Evolutionary conservation across 352 stramenopile genomes (phyloP).

Genomic region (Globisporangium apiculatum): DNA sequence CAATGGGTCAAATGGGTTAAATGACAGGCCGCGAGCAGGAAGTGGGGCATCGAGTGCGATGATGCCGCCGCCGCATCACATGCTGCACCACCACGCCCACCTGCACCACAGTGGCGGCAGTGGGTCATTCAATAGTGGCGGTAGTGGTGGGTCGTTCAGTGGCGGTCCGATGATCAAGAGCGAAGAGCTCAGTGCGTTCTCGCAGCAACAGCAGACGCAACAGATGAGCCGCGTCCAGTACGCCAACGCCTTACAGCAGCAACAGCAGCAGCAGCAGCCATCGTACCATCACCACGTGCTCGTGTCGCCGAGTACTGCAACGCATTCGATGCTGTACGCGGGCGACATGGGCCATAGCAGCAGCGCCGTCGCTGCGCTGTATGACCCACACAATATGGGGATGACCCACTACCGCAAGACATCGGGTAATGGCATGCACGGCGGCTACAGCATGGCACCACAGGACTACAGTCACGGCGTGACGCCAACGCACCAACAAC

Average conservation of each 20-base stretch:
- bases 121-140: background rate
- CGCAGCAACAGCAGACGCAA: conserved; percentile 34
- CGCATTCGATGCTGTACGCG: conserved; percentile 32
- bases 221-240: conserved; percentile 20
- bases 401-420: conserved; percentile 44
- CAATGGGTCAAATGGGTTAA: no score
- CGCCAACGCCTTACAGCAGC: conserved; percentile 14
- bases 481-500: conserved; percentile 7
- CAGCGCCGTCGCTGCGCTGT: conserved; percentile 15
- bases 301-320: background rate
- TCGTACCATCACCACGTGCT: conserved; percentile 11
- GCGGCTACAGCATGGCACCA: no score
- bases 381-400: conserved; percentile 25
- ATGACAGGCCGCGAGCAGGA: conserved; percentile 30
- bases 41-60: conserved; percentile 8
- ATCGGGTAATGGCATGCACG: conserved; percentile 1
- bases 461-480: conserved; percentile 24
- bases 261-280: conserved; percentile 14
- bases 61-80: conserved; percentile 12
- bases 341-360: conserved; percentile 18
- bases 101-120: background rate
- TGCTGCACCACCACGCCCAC: conserved; percentile 15
- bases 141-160: conserved; percentile 22
- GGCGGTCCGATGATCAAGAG: conserved; percentile 52
- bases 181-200: conserved; percentile 53